These are phyloP conservation scores for Termitomyces sp. DNA, from an alignment of 768 basidiomycete genomes.

Conservation along the genomic window DNA sequence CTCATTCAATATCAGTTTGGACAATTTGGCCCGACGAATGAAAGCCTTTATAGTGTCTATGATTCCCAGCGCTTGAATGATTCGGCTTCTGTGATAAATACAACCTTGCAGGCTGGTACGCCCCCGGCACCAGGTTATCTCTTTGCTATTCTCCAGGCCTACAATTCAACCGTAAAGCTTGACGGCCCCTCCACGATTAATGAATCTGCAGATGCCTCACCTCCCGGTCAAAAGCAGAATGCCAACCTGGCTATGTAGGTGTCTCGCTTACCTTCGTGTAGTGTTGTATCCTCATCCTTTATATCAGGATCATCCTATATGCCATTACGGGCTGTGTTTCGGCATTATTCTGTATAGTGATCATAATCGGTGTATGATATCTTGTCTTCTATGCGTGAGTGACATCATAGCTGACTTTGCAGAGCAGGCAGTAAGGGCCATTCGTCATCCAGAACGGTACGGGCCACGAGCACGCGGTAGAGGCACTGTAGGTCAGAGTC, in stretches of 20 bases:
- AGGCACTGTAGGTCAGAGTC: conserved; percentile 48
- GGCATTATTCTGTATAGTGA: conserved; percentile 77
- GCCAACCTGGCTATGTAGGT: conserved; percentile 77
- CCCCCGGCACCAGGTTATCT: conserved; percentile 55
- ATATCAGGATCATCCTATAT: conserved; percentile 72
- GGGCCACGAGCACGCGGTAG: conserved; percentile 57
- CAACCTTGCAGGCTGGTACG: conserved; percentile 33
- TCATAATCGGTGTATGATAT: conserved; percentile 70
- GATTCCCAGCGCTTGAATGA: conserved; percentile 62
- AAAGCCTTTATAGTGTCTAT: conserved; percentile 47
- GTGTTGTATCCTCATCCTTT: conserved; percentile 3
- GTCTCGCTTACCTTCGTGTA: neutral
- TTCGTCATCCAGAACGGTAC: conserved; percentile 88
- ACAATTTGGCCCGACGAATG: conserved; percentile 50
- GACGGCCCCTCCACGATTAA: conserved; percentile 19
- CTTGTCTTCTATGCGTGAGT: neutral
- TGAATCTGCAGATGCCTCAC: conserved; percentile 17
- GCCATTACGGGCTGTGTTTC: conserved; percentile 88
- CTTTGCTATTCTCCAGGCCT: conserved; percentile 62
- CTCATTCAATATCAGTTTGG: conserved; percentile 55
- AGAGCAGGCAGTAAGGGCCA: conserved; percentile 67
- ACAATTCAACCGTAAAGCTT: conserved; percentile 47
- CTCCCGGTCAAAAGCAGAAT: conserved; percentile 19
- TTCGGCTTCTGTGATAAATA: conserved; percentile 35
- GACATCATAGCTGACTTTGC: conserved; percentile 7